These are phyloP conservation scores for Pythium sp. DNA, from an alignment of 352 stramenopile genomes.

Conservation along the genomic window DNA sequence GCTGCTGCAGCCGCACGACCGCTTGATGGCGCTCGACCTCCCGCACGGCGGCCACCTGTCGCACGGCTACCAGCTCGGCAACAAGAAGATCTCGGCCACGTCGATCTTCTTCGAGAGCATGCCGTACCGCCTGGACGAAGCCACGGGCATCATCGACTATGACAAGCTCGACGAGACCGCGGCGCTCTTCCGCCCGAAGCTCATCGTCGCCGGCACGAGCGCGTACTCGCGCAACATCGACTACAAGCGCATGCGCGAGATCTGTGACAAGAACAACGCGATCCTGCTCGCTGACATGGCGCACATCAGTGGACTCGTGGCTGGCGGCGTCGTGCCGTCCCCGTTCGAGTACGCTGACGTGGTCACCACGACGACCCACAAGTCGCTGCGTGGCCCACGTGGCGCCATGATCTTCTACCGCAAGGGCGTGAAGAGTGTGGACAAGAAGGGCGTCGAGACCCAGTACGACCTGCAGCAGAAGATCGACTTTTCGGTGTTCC, in stretches of 20 bases:
- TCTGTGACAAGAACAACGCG: slow-evolving; percentile 92
- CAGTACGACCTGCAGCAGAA: slow-evolving; percentile 96
- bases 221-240: slow-evolving; percentile 99
- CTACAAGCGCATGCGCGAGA: slow-evolving; percentile 98
- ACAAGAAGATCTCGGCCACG: slow-evolving; percentile 99
- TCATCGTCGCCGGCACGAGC: slow-evolving; percentile 98
- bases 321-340: slow-evolving; percentile 93
- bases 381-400: slow-evolving; percentile 97
- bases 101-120: slow-evolving; percentile 99
- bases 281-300: slow-evolving; percentile 99
- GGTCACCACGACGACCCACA: slow-evolving; percentile 99
- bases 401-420: slow-evolving; percentile 99
- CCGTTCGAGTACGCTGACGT: slow-evolving; percentile 98
- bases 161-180: slow-evolving; percentile 96
- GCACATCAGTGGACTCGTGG: slow-evolving; percentile 98
- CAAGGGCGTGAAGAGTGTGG: slow-evolving; percentile 91
- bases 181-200: slow-evolving; percentile 93
- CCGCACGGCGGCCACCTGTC: slow-evolving; percentile 98
- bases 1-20: slow-evolving; percentile 97
- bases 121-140: slow-evolving; percentile 97
- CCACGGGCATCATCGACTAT: slow-evolving; percentile 98
- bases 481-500: slow-evolving; percentile 99
- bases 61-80: slow-evolving; percentile 98
- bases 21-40: slow-evolving; percentile 98
- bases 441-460: slow-evolving; percentile 95